Conservation (phyloP, 2,329 filamentous ascomycete genomes). For the Metarhizium guizhouense region DNA sequence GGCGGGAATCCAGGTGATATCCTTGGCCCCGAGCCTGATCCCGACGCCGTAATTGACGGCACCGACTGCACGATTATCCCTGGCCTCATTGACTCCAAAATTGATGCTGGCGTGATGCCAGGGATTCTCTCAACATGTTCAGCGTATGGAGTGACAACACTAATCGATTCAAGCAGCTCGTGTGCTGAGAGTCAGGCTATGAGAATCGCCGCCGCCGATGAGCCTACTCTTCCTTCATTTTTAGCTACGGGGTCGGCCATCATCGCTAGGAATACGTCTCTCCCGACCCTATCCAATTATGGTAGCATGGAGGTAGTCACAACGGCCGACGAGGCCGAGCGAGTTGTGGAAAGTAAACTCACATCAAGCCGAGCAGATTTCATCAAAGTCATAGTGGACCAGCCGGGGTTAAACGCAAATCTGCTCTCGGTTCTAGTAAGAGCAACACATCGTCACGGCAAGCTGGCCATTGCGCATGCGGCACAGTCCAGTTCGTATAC, state of each 20-base stretch:
- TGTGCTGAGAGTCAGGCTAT: constrained; percentile 7
- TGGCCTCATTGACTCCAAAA: constrained; percentile 10
- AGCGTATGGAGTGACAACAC: constrained; percentile 7
- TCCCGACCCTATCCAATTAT: constrained; percentile 1
- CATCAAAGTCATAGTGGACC: constrained; percentile 16
- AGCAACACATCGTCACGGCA: constrained; percentile 14
- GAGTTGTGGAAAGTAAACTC: constrained; percentile 1
- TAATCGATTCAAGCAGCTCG: constrained; percentile 9
- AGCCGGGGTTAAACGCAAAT: constrained; percentile 13
- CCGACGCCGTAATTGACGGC: constrained; percentile 25
- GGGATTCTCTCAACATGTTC: constrained; percentile 1
- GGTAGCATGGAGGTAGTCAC: background rate
- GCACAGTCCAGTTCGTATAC: constrained; percentile 15
- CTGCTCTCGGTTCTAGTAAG: constrained; percentile 14
- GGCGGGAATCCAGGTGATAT: constrained; percentile 8
- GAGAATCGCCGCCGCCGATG: background rate
- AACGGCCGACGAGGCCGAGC: constrained; percentile 2
- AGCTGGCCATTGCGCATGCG: constrained; percentile 18
- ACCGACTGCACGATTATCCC: constrained; percentile 8
- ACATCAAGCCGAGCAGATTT: constrained; percentile 13
- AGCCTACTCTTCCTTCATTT: constrained; percentile 6
- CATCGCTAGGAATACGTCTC: background rate
- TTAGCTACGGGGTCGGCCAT: constrained; percentile 8
- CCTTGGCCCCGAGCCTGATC: background rate
- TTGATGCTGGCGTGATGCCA: constrained; percentile 3